A percentile compares a stretch with the other conserved stretches of the same genome.
Conservation (phyloP, 2,329 filamentous ascomycete species). For the Colletotrichum liriopes region DNA sequence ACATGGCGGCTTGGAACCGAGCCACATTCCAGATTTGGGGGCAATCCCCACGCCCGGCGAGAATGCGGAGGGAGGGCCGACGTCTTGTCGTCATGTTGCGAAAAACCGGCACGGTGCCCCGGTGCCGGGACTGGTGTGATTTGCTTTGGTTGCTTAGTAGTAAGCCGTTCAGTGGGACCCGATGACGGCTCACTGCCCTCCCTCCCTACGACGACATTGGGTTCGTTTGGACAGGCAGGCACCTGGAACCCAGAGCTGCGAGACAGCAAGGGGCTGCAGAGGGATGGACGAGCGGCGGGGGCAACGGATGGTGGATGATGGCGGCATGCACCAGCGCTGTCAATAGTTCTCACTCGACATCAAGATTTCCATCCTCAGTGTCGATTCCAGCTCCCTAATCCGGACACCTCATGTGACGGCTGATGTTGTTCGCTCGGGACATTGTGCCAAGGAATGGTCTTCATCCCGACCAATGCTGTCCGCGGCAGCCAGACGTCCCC, state of each 20-base stretch:
- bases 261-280: not conserved
- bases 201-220: not conserved
- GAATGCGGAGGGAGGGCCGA: constrained; percentile 21
- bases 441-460: constrained; percentile 22
- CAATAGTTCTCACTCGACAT: constrained; percentile 1
- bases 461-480: constrained; percentile 5
- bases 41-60: constrained; percentile 20
- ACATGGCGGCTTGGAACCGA: not conserved
- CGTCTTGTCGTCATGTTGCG: constrained; percentile 22
- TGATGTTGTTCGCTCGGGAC: not conserved
- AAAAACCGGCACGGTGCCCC: constrained; percentile 19
- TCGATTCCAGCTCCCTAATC: constrained; percentile 21
- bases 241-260: not conserved
- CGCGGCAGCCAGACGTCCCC: not conserved
- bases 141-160: constrained; percentile 10
- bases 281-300: not conserved
- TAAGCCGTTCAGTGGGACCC: constrained; percentile 10
- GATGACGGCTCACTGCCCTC: constrained; percentile 13
- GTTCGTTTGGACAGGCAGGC: constrained; percentile 10
- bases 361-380: constrained; percentile 13
- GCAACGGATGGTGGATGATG: constrained; percentile 4
- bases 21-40: constrained; percentile 18
- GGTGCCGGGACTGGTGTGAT: constrained; percentile 15
- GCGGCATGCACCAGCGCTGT: constrained; percentile 13
- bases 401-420: constrained; percentile 21